Evolutionary conservation across 2,329 filamentous ascomycete genomes (phyloP).

Genomic region (Colletotrichum orchidophilum): DNA sequence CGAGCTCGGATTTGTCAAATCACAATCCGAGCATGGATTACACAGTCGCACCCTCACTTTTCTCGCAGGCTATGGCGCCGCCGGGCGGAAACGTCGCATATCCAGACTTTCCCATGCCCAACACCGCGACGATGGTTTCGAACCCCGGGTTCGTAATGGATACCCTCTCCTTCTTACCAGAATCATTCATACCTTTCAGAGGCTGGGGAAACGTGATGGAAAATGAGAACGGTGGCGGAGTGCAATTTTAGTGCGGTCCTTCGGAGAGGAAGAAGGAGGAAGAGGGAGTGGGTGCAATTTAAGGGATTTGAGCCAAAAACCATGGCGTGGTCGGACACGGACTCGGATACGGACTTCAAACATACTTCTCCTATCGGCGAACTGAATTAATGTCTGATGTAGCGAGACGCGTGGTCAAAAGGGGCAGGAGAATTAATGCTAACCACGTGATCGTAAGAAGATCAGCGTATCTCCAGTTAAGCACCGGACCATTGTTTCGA

Average conservation of each 20-base stretch:
- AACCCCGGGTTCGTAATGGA: not conserved
- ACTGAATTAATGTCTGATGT: not conserved
- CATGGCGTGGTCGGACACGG: slow-evolving; percentile 32
- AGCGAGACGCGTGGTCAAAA: not conserved
- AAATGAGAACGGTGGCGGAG: not conserved
- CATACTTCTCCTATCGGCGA: not conserved
- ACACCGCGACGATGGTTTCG: not conserved
- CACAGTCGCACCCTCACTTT: not conserved
- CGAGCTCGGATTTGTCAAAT: not conserved
- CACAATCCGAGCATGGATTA: not conserved
- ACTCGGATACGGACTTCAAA: slow-evolving; percentile 27
- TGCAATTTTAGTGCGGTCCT: slow-evolving; percentile 9
- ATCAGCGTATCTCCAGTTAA: not conserved
- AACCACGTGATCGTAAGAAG: not conserved
- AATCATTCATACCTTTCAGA: slow-evolving; percentile 27
- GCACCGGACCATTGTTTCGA: not conserved
- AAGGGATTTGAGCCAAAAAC: not conserved
- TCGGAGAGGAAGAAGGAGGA: not conserved
- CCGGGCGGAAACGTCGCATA: not conserved
- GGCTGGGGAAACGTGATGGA: slow-evolving; percentile 1
- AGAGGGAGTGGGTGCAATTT: not conserved
- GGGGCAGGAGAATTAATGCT: not conserved
- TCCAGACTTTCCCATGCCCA: not conserved
- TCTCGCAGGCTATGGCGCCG: not conserved
- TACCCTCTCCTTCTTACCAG: not conserved